Base-by-base conservation (phyloP, 164 flowering plant genomes). In the Saururus chinensis region DNA sequence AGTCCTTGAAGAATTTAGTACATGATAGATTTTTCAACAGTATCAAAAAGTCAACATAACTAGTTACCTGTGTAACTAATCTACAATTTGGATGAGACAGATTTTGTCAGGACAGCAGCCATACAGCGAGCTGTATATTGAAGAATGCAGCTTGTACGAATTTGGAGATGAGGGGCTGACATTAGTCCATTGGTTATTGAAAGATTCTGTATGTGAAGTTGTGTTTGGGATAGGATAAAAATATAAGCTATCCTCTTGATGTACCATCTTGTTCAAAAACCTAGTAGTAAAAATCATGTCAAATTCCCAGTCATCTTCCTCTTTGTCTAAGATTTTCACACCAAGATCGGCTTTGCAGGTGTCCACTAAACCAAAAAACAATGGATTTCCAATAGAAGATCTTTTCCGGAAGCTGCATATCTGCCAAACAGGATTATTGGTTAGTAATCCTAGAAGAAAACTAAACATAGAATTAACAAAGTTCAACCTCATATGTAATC, bases 111-210 rank as follows among this genome's bases (percentile, higher is more conserved):
- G 54, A 67, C 84, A 60, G 68, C 75, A 81, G 22, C 60, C 59
- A 24, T 77, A 68, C 66, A 87, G 76, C 67, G 70, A 79, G 69
- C 84, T 75, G 69, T 80, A 75, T 30, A 87, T 81, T 0, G 92
- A 80, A 66, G 74, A 75, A 53, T 41, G 73, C 51, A 89, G 52
- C 74, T 84, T 84, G n/a, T 76, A 83, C 10, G 98, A 84, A 82
- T 89, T 89, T 16, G 84, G 82, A 21, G 74, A 57, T 2, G 82
- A 57, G n/a, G 92, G 82, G 13, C 49, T 51, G 40, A 84, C 76
- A 55, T 83, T 80, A 53, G 85, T 73, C 96, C 96, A 92, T 53
- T 84, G 84, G 53, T 87, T 75, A 30, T 80, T 86, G 21, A 80
- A 79, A 79, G 66, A 65, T 80, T 80, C 78, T 12, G 82, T 80